These are phyloP conservation scores for Lepidium africanum DNA, from an alignment of 345 rosid species.

Conservation along the genomic window DNA sequence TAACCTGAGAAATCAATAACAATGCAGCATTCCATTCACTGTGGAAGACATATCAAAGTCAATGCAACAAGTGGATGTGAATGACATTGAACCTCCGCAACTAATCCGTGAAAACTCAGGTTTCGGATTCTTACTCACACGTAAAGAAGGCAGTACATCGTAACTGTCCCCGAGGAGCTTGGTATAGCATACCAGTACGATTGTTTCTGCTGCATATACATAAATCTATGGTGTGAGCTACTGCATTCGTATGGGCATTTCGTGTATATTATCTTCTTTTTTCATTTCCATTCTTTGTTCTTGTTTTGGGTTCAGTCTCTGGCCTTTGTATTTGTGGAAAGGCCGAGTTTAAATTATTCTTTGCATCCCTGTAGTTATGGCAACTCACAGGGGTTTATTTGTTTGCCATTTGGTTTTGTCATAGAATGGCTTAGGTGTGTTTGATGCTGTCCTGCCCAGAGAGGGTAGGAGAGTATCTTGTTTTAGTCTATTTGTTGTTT, in stretches of 20 bases:
- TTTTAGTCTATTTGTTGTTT: slow-evolving; percentile 11
- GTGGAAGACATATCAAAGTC: slow-evolving; percentile 98
- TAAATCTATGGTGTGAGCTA: slow-evolving; percentile 14
- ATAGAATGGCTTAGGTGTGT: slow-evolving; percentile 26
- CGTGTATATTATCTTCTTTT: slow-evolving; percentile 14
- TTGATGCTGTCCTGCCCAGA: slow-evolving; percentile 23
- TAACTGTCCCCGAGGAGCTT: neutral
- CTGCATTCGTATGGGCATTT: slow-evolving; percentile 13
- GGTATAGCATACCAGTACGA: neutral
- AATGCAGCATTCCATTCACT: slow-evolving; percentile 89
- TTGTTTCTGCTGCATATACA: slow-evolving; percentile 16
- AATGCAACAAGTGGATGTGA: slow-evolving; percentile 77
- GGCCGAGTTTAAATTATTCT: slow-evolving; percentile 28
- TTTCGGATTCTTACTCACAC: slow-evolving; percentile 83
- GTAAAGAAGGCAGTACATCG: slow-evolving; percentile 39
- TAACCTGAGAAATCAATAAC: slow-evolving; percentile 3
- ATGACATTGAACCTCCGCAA: slow-evolving; percentile 82
- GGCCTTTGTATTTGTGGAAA: slow-evolving; percentile 29
- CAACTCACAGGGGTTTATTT: slow-evolving; percentile 27
- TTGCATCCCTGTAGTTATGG: slow-evolving; percentile 33
- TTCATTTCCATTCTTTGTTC: slow-evolving; percentile 13
- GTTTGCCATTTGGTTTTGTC: slow-evolving; percentile 22
- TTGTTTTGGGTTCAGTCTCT: slow-evolving; percentile 20
- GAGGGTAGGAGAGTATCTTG: slow-evolving; percentile 20
- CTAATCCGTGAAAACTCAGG: slow-evolving; percentile 86